These are phyloP conservation scores for Annulohypoxylon stygium DNA, from an alignment of 495 filamentous ascomycete species.

Conservation along the genomic window DNA sequence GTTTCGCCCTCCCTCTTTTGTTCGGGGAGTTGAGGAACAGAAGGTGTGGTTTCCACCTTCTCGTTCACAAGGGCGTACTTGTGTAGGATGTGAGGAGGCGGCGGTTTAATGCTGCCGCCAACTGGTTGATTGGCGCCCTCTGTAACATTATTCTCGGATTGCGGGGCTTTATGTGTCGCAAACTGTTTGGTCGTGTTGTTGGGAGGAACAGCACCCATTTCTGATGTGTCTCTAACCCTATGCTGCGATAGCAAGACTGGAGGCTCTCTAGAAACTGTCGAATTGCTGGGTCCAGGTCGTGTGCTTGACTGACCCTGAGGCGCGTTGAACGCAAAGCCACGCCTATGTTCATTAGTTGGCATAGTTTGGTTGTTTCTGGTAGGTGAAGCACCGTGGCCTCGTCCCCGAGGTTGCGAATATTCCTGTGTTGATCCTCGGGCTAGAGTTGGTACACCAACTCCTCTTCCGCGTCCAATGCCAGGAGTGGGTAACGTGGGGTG, in stretches of 20 bases:
- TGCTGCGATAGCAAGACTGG: neutral
- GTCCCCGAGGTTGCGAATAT: neutral
- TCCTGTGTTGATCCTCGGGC: neutral
- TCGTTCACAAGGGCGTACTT: neutral
- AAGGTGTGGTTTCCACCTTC: neutral
- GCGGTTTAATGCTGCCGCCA: neutral
- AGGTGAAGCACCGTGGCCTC: neutral
- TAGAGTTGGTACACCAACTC: neutral
- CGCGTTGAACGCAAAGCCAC: neutral
- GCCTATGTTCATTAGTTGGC: too few species aligned
- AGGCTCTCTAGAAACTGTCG: neutral
- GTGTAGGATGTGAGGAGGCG: neutral
- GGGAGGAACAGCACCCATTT: neutral
- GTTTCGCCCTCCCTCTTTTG: neutral
- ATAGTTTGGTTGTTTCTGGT: neutral
- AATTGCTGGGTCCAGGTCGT: neutral
- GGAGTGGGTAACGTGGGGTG: neutral
- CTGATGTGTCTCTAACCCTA: neutral
- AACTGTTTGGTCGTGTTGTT: neutral
- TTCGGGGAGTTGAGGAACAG: neutral
- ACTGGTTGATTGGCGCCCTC: neutral
- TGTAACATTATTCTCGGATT: neutral
- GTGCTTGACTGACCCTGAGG: neutral
- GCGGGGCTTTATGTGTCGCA: neutral
- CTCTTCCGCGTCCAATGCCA: neutral